Conservation (phyloP, 176 grass and related monocot genomes). For the Melocanna baccifera region DNA sequence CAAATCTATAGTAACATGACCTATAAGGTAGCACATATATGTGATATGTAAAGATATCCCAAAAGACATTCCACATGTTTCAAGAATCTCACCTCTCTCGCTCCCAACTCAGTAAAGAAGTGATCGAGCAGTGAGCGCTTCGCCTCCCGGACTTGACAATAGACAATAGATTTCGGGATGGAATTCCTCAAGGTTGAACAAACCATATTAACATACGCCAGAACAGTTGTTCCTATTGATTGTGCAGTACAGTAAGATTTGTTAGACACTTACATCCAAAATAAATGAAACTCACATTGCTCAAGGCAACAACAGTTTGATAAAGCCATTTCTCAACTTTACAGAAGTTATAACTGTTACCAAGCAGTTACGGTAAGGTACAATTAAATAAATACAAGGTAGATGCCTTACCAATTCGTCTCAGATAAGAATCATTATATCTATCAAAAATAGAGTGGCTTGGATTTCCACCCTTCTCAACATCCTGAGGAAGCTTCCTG, state of each 20-base stretch:
- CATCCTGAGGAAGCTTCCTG: conserved; percentile 96
- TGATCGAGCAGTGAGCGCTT: conserved; percentile 97
- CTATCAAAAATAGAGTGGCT: conserved; percentile 97
- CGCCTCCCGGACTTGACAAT: conserved; percentile 95
- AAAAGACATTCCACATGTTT: neutral
- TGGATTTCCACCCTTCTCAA: conserved; percentile 99
- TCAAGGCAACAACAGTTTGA: neutral
- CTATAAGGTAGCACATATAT: neutral
- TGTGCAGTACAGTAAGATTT: conserved; percentile 22
- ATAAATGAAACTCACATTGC: neutral
- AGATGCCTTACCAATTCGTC: conserved; percentile 66
- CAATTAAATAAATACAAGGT: neutral
- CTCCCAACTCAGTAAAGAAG: conserved; percentile 95
- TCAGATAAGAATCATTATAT: conserved; percentile 99
- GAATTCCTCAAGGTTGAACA: conserved; percentile 82
- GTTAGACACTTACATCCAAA: neutral
- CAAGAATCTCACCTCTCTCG: conserved; percentile 72
- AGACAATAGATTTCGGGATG: conserved; percentile 93
- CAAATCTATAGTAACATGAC: neutral
- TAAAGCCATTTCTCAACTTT: neutral
- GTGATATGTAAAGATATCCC: neutral
- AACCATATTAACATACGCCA: conserved; percentile 93
- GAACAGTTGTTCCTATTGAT: conserved; percentile 77
- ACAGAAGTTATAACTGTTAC: neutral
- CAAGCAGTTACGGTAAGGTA: neutral